These are phyloP conservation scores for Colletotrichum sp. DNA, from an alignment of 2,329 filamentous ascomycete species.

Conservation along the genomic window DNA sequence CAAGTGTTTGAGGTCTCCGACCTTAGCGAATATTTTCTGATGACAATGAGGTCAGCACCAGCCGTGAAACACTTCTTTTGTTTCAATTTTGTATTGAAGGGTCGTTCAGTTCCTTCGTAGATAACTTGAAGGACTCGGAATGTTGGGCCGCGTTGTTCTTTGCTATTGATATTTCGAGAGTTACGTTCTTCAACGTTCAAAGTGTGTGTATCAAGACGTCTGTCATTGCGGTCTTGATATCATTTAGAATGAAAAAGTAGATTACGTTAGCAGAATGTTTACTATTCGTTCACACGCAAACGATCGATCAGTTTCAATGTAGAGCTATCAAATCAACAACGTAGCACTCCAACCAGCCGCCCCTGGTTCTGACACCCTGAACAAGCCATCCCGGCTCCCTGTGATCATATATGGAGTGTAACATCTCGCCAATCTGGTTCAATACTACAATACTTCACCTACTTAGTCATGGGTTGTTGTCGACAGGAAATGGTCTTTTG, in stretches of 20 bases:
- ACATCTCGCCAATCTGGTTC: neutral
- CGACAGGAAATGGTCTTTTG: neutral
- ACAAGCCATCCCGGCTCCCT: neutral
- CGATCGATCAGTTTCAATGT: neutral
- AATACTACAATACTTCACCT: neutral
- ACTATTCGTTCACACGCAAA: neutral
- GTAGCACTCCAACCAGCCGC: neutral
- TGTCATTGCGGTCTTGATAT: neutral
- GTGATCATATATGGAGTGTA: neutral
- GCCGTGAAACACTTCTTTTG: neutral
- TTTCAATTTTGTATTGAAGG: neutral
- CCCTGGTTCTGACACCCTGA: neutral
- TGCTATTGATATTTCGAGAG: neutral
- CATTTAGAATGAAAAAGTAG: neutral
- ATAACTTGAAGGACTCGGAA: neutral
- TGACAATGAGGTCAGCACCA: neutral
- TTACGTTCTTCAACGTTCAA: rapidly evolving
- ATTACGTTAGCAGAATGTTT: neutral
- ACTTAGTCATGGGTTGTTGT: neutral
- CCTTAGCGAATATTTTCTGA: neutral
- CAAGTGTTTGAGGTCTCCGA: neutral
- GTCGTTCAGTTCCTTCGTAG: neutral
- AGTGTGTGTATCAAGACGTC: neutral
- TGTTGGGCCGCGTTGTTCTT: neutral
- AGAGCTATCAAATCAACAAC: neutral